These are phyloP conservation scores for Tephrocybe sp. DNA, from an alignment of 768 basidiomycete species.

Conservation along the genomic window DNA sequence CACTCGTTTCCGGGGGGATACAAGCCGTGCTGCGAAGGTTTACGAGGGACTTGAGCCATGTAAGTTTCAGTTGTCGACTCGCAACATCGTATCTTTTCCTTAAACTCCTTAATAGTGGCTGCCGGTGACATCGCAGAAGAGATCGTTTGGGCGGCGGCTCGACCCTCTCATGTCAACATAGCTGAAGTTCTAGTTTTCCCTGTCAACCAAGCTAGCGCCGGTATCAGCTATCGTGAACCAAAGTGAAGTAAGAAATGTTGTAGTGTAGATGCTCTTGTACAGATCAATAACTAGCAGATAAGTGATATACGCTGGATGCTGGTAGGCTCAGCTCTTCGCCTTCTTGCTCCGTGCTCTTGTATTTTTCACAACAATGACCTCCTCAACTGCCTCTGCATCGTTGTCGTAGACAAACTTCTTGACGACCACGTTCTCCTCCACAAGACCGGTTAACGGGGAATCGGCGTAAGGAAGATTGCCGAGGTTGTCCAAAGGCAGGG, in stretches of 20 bases:
- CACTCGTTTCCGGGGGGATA: constrained; percentile 86
- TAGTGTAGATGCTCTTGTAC: constrained; percentile 13
- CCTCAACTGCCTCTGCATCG: constrained; percentile 45
- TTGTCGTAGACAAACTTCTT: constrained; percentile 83
- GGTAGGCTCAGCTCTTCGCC: constrained; percentile 30
- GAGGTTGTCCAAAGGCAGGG: constrained; percentile 62
- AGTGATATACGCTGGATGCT: constrained; percentile 14
- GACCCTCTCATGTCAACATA: constrained; percentile 91
- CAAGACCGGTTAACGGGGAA: constrained; percentile 54
- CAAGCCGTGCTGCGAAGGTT: constrained; percentile 79
- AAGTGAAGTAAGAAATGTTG: constrained; percentile 26
- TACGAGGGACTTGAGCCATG: constrained; percentile 88
- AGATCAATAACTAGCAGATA: constrained; percentile 17
- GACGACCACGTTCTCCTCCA: constrained; percentile 65
- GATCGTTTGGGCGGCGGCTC: constrained; percentile 94
- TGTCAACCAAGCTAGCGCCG: constrained; percentile 75
- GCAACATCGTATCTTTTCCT: not conserved
- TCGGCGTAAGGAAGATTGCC: constrained; percentile 69
- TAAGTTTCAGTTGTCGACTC: constrained; percentile 39
- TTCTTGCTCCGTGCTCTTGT: constrained; percentile 62
- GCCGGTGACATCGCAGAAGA: constrained; percentile 94
- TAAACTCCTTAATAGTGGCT: constrained; percentile 50
- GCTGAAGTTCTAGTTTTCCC: constrained; percentile 80
- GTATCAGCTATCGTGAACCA: constrained; percentile 56
- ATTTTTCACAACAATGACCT: constrained; percentile 40